Percentiles rank a stretch among this genome's conserved stretches.
These are phyloP conservation scores for Talaromyces islandicus DNA, from an alignment of 2,329 filamentous ascomycete species.

Conservation along the genomic window DNA sequence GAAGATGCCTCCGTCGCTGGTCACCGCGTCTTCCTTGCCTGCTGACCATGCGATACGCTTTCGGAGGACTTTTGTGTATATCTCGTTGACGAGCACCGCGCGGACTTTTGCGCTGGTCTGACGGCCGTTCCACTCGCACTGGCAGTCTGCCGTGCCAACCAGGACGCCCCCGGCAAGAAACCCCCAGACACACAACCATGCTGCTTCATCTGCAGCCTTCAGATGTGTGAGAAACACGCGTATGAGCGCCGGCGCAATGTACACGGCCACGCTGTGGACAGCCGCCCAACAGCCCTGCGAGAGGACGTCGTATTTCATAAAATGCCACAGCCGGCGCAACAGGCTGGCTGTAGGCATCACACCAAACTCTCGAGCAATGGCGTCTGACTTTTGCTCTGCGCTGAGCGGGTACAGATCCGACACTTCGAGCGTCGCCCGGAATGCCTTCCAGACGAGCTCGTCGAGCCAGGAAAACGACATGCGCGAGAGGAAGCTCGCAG, in stretches of 20 bases:
- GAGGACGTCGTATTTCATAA: background rate
- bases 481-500: background rate
- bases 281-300: background rate
- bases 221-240: background rate
- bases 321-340: background rate
- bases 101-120: background rate
- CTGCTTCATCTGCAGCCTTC: background rate
- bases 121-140: background rate
- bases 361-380: background rate
- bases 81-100: background rate
- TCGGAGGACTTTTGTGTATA: background rate
- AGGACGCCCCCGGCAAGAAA: background rate
- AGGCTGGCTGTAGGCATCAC: background rate
- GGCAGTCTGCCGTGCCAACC: background rate
- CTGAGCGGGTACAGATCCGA: background rate
- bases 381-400: background rate
- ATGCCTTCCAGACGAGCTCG: background rate
- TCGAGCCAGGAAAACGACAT: slow-evolving; percentile 1
- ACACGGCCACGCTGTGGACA: background rate
- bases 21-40: background rate
- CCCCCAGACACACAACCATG: background rate
- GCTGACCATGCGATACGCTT: background rate
- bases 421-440: background rate
- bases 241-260: background rate
- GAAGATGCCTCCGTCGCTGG: background rate